Evolutionary conservation across 306 rosid genomes (phyloP).

Genomic region (Prunus mume): DNA sequence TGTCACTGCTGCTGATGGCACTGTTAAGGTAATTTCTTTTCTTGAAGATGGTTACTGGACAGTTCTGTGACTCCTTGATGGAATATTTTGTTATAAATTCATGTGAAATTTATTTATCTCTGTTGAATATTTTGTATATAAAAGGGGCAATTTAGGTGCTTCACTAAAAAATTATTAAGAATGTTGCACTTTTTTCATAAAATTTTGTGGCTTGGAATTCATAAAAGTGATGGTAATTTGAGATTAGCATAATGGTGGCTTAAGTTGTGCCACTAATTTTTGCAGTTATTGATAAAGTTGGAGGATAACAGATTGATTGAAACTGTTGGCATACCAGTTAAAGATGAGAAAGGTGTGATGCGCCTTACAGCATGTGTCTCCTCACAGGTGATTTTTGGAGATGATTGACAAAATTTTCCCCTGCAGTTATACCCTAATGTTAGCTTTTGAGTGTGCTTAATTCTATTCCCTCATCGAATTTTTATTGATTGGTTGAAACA

Average conservation of each 20-base stretch:
- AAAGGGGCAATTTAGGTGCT: background rate
- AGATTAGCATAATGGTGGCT: background rate
- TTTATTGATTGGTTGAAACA: slow-evolving; percentile 30
- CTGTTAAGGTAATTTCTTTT: slow-evolving; percentile 59
- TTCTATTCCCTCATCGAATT: background rate
- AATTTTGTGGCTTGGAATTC: background rate
- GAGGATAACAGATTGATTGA: slow-evolving; percentile 90
- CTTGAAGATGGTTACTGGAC: background rate
- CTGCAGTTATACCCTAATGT: slow-evolving; percentile 13
- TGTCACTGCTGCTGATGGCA: slow-evolving; percentile 88
- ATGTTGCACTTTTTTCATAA: background rate
- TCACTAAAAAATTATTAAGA: background rate
- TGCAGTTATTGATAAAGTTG: slow-evolving; percentile 86
- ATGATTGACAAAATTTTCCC: background rate
- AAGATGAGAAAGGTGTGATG: slow-evolving; percentile 46
- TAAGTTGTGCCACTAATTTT: slow-evolving; percentile 6
- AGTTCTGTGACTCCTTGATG: background rate
- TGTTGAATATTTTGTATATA: background rate
- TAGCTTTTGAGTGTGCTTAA: slow-evolving; percentile 1
- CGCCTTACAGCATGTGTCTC: slow-evolving; percentile 98
- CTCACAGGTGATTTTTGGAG: slow-evolving; percentile 64
- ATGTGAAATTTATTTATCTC: background rate
- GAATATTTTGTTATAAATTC: background rate
- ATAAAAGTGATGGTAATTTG: background rate
- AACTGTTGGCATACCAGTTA: slow-evolving; percentile 93